phyloP scores from a whole-genome alignment of 139 green algal genomes.

The Gonium pectorale region DNA sequence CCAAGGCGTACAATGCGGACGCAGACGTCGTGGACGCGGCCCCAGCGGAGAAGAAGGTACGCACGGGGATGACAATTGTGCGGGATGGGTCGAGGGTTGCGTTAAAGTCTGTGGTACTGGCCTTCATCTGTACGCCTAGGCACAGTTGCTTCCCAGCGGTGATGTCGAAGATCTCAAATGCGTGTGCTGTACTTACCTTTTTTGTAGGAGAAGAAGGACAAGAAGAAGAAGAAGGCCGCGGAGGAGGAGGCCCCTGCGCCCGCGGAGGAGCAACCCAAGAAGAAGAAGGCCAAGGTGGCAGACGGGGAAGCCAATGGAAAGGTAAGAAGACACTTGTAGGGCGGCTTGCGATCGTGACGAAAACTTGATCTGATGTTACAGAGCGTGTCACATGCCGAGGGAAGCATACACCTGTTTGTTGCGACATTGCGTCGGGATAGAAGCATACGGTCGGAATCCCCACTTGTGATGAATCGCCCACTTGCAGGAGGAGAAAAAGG shows the following conservation, averaged over 20 bases:
- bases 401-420: too few relatives aligned
- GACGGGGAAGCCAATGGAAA: slow-evolving; percentile 35
- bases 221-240: slow-evolving; percentile 56
- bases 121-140: neutral
- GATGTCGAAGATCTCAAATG: neutral
- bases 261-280: slow-evolving; percentile 33
- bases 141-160: neutral
- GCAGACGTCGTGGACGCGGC: slow-evolving; percentile 74
- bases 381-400: too few relatives aligned
- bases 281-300: slow-evolving; percentile 49
- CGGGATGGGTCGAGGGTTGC: too few relatives aligned
- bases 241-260: neutral
- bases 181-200: neutral
- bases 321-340: neutral
- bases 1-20: slow-evolving; percentile 88
- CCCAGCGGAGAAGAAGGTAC: slow-evolving; percentile 53
- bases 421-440: too few relatives aligned
- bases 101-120: neutral
- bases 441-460: too few relatives aligned
- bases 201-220: slow-evolving; percentile 48
- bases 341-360: too few relatives aligned
- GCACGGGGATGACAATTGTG: neutral
- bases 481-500: slow-evolving; percentile 13
- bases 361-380: too few relatives aligned
- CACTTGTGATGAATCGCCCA: too few relatives aligned